Evolutionary conservation across 1,139 yeast species (phyloP).

Genomic region (Suzukiozyma palmioleophila): DNA sequence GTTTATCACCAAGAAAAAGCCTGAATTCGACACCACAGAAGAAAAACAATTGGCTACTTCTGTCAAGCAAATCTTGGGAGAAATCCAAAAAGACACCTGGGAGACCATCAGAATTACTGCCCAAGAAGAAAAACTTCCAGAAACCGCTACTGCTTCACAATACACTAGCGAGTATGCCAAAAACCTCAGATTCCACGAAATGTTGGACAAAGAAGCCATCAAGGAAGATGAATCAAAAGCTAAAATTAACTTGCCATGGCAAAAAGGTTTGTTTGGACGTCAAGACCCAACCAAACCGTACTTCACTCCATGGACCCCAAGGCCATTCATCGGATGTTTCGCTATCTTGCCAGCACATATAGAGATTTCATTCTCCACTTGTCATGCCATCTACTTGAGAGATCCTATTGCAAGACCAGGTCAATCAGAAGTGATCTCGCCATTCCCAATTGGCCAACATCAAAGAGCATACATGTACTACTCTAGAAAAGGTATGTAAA

Average conservation of each 20-base stretch:
- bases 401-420: constrained; percentile 98
- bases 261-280: constrained; percentile 73
- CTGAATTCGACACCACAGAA: constrained; percentile 28
- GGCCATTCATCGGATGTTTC: constrained; percentile 89
- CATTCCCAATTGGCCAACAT: constrained; percentile 78
- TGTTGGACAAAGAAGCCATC: constrained; percentile 49
- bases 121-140: constrained; percentile 22
- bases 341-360: constrained; percentile 89
- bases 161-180: constrained; percentile 58
- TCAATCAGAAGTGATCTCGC: constrained; percentile 91
- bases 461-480: constrained; percentile 97
- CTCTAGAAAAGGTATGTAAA: constrained; percentile 66
- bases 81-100: constrained; percentile 46
- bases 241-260: constrained; percentile 65
- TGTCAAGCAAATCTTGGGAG: constrained; percentile 52
- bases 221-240: constrained; percentile 52
- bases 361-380: constrained; percentile 83
- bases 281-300: constrained; percentile 71
- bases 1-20: constrained; percentile 32
- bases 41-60: constrained; percentile 41
- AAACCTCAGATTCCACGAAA: constrained; percentile 44
- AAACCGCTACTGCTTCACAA: constrained; percentile 27
- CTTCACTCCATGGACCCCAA: constrained; percentile 96
- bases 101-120: constrained; percentile 46
- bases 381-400: constrained; percentile 92